A percentile compares a stretch with the other conserved stretches of the same genome.
phyloP scores from a whole-genome alignment of 768 basidiomycete species.

The Lactarius psammicola region DNA sequence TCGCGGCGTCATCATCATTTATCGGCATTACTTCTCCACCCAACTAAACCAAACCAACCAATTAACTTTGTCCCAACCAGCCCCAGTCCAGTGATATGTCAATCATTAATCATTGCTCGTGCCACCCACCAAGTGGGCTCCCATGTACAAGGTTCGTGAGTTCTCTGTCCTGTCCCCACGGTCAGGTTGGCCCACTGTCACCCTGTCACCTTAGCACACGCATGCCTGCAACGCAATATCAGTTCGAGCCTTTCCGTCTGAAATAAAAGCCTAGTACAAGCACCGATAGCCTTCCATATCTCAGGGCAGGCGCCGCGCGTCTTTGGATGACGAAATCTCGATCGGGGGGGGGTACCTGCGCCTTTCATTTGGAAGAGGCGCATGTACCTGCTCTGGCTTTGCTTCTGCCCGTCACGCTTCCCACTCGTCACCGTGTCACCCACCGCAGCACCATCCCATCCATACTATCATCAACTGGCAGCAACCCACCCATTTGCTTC shows the following conservation, averaged over 20 bases:
- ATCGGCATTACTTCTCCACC: background rate
- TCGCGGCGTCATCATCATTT: background rate
- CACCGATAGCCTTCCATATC: background rate
- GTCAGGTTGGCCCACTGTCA: background rate
- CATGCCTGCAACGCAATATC: background rate
- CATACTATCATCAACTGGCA: background rate
- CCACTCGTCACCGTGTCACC: slow-evolving; percentile 15
- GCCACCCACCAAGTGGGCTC: background rate
- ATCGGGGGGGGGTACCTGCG: slow-evolving; percentile 1
- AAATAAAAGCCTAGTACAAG: background rate
- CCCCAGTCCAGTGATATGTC: background rate
- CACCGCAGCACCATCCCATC: background rate
- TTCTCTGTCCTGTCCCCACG: background rate
- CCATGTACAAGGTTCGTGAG: background rate
- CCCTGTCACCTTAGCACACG: background rate
- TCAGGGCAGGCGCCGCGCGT: background rate
- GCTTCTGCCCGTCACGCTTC: background rate
- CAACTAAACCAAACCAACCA: background rate
- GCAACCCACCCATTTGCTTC: background rate
- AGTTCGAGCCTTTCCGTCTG: background rate
- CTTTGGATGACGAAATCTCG: slow-evolving; percentile 5
- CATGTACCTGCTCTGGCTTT: slow-evolving; percentile 4
- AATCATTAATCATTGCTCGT: background rate
- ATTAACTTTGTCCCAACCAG: background rate
- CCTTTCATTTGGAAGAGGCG: background rate